Conservation (phyloP, 2,329 filamentous ascomycete species). For the Chlorencoelia australis region DNA sequence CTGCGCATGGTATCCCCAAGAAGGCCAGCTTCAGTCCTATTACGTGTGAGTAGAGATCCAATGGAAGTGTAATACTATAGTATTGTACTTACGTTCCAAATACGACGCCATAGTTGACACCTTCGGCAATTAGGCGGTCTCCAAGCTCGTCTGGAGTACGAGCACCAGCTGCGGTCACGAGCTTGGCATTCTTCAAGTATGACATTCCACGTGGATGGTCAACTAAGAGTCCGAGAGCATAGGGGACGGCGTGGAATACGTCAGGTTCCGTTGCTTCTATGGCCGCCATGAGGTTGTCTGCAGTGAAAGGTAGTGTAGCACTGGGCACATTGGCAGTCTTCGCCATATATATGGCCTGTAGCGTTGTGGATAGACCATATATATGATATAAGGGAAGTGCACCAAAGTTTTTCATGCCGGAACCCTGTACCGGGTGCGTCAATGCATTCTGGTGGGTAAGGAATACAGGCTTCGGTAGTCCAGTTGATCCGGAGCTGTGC, state of each 20-base stretch:
- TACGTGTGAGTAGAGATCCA: not conserved
- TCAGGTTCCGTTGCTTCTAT: slow-evolving; percentile 36
- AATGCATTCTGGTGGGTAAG: slow-evolving; percentile 43
- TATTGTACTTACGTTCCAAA: slow-evolving; percentile 34
- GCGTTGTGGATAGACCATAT: slow-evolving; percentile 45
- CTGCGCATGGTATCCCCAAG: slow-evolving; percentile 48
- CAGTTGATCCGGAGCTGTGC: slow-evolving; percentile 39
- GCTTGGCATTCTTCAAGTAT: slow-evolving; percentile 34
- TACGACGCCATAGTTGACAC: slow-evolving; percentile 44
- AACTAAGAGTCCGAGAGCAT: slow-evolving; percentile 50
- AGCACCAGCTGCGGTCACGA: slow-evolving; percentile 48
- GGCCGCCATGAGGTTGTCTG: slow-evolving; percentile 34
- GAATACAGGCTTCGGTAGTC: slow-evolving; percentile 52
- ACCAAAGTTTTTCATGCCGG: slow-evolving; percentile 39
- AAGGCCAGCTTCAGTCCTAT: slow-evolving; percentile 46
- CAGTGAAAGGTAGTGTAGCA: slow-evolving; percentile 43
- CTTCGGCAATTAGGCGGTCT: slow-evolving; percentile 38
- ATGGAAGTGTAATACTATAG: not conserved
- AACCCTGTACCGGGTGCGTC: slow-evolving; percentile 27
- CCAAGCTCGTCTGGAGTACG: slow-evolving; percentile 49
- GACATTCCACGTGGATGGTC: slow-evolving; percentile 47
- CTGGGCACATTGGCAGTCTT: slow-evolving; percentile 44
- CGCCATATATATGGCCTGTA: slow-evolving; percentile 40
- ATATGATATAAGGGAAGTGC: slow-evolving; percentile 49
- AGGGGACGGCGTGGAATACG: slow-evolving; percentile 32